Conservation (phyloP, 2,329 filamentous ascomycete genomes). For the Cladosporium phlei region DNA sequence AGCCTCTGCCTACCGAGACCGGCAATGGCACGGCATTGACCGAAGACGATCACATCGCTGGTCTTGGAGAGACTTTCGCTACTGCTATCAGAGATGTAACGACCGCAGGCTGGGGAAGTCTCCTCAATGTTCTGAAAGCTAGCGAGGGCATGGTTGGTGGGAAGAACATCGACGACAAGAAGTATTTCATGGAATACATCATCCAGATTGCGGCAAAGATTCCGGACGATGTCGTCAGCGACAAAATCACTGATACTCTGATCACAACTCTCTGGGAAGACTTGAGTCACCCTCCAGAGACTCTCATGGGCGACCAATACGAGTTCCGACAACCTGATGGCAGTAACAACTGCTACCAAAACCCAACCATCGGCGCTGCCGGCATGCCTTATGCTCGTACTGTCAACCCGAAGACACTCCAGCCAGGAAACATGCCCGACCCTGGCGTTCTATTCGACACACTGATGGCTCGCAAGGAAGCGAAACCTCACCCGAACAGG, state of each 20-base stretch:
- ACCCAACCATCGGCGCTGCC: constrained; percentile 61
- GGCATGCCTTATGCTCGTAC: constrained; percentile 65
- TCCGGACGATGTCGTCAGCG: constrained; percentile 37
- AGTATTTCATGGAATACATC: constrained; percentile 56
- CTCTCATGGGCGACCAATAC: constrained; percentile 40
- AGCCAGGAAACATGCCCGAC: constrained; percentile 59
- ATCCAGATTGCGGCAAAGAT: constrained; percentile 44
- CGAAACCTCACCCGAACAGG: constrained; percentile 63
- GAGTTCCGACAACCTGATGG: constrained; percentile 48
- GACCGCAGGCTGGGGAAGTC: constrained; percentile 3
- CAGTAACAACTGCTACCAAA: constrained; percentile 53
- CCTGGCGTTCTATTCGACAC: constrained; percentile 64
- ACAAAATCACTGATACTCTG: constrained; percentile 40
- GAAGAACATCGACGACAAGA: constrained; percentile 56
- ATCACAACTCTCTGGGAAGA: constrained; percentile 46
- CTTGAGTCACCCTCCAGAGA: constrained; percentile 44
- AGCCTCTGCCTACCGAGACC: constrained; percentile 35
- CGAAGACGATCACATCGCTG: constrained; percentile 19
- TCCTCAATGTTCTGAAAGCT: constrained; percentile 18
- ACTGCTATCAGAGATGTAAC: constrained; percentile 17
- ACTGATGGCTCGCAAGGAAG: constrained; percentile 58
- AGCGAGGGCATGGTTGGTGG: constrained; percentile 35
- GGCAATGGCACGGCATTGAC: constrained; percentile 42
- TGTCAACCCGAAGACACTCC: constrained; percentile 53
- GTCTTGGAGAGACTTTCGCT: constrained; percentile 16